A percentile compares a stretch with the other conserved stretches of the same genome.
These are phyloP conservation scores for Physcomitrellopsis africana DNA, from an alignment of 225 moss, liverwort and hornwort species.

Conservation along the genomic window DNA sequence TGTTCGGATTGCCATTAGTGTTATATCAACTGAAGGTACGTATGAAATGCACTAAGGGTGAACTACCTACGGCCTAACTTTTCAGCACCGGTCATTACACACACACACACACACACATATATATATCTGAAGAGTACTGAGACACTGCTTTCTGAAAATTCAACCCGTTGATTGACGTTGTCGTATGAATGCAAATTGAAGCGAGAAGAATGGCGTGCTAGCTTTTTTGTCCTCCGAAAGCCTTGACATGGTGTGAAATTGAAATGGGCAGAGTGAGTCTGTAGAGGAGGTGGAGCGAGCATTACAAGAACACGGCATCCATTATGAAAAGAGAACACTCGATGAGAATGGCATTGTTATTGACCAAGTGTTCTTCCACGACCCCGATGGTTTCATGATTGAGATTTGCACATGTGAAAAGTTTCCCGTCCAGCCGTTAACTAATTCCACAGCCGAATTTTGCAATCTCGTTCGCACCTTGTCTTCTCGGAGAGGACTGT, in stretches of 20 bases:
- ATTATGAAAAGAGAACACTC: slow-evolving; percentile 41
- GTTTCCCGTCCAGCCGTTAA: slow-evolving; percentile 65
- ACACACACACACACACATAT: too few relatives aligned
- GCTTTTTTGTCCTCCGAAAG: too few relatives aligned
- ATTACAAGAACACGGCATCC: slow-evolving; percentile 47
- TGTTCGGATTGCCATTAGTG: neutral
- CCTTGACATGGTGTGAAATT: neutral
- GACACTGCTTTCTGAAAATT: too few relatives aligned
- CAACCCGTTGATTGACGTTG: too few relatives aligned
- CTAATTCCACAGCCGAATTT: neutral
- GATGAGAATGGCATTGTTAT: slow-evolving; percentile 59
- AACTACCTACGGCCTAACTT: too few relatives aligned
- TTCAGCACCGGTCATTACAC: too few relatives aligned
- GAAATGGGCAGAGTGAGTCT: slow-evolving; percentile 54
- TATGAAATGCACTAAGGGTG: neutral
- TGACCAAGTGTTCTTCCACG: slow-evolving; percentile 77
- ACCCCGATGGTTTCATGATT: slow-evolving; percentile 82
- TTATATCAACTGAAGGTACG: neutral
- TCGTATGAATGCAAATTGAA: too few relatives aligned
- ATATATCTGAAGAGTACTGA: too few relatives aligned
- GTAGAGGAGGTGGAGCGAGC: slow-evolving; percentile 55
- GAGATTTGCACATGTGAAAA: slow-evolving; percentile 80
- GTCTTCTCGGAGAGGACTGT: slow-evolving; percentile 12
- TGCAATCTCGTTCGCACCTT: slow-evolving; percentile 32
- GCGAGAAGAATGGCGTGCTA: too few relatives aligned